Percentiles rank a stretch among this genome's conserved stretches.
These are phyloP conservation scores for Abelmoschus esculentus DNA, from an alignment of 345 rosid genomes.

Conservation along the genomic window DNA sequence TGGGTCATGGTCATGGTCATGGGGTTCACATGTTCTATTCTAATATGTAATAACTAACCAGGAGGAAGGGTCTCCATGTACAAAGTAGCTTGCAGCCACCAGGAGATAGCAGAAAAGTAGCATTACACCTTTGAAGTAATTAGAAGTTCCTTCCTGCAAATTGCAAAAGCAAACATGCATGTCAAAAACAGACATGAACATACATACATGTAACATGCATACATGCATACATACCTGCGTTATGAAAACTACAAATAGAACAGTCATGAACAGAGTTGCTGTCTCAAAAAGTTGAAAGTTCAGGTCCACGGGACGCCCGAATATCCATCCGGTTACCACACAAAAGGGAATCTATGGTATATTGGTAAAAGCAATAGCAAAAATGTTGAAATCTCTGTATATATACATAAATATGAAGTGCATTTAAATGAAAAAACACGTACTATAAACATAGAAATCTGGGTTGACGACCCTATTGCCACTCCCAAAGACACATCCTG, in stretches of 20 bases:
- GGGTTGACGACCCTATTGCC: neutral
- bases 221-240: conserved; percentile 48
- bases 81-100: conserved; percentile 73
- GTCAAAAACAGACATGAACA: neutral
- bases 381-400: neutral
- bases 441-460: neutral
- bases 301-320: conserved; percentile 72
- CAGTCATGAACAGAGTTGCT: conserved; percentile 66
- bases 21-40: neutral
- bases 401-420: neutral
- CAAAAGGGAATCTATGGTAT: conserved; percentile 63
- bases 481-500: conserved; percentile 1
- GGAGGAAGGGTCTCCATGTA: conserved; percentile 42
- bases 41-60: conserved; percentile 7
- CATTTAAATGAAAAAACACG: neutral
- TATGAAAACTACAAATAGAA: conserved; percentile 72
- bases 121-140: conserved; percentile 73
- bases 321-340: conserved; percentile 73
- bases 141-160: conserved; percentile 68
- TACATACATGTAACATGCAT: neutral
- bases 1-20: neutral
- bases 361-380: neutral
- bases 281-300: conserved; percentile 89
- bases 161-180: neutral
- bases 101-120: conserved; percentile 65